phyloP scores from a whole-genome alignment of 2,329 filamentous ascomycete species.

The Calycina marina region DNA sequence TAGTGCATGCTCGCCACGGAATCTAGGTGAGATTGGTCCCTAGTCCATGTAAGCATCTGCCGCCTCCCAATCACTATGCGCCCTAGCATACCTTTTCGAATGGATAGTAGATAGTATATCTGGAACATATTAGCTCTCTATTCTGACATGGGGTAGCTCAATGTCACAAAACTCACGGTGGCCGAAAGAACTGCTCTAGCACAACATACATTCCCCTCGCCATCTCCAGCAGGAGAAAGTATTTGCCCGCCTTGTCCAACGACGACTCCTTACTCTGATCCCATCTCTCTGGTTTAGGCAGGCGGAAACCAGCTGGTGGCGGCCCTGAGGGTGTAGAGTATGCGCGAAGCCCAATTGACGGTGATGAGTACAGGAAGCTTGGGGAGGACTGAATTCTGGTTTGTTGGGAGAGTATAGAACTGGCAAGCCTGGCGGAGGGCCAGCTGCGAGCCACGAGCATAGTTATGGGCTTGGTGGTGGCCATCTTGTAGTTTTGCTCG shows the following conservation, averaged over 20 bases:
- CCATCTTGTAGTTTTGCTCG: conserved; percentile 22
- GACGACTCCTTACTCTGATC: conserved; percentile 64
- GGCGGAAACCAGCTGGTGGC: conserved; percentile 68
- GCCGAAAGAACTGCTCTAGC: conserved; percentile 94
- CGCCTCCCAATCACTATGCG: conserved; percentile 2
- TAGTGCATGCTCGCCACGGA: conserved; percentile 95
- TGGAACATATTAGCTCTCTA: conserved; percentile 27
- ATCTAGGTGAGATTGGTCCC: conserved; percentile 92
- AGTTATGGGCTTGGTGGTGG: conserved; percentile 23
- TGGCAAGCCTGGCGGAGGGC: conserved; percentile 17
- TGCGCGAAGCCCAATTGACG: conserved; percentile 18
- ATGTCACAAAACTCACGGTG: conserved; percentile 61
- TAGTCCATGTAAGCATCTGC: conserved; percentile 22
- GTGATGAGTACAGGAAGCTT: conserved; percentile 13
- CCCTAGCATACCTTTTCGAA: conserved; percentile 68
- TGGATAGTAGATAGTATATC: conserved; percentile 96
- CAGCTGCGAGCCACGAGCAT: conserved; percentile 24
- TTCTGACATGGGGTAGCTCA: conserved; percentile 8
- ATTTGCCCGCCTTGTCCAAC: conserved; percentile 75
- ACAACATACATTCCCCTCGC: conserved; percentile 94
- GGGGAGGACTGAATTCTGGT: too few species aligned
- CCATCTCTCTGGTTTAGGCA: conserved; percentile 61
- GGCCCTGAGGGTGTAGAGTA: conserved; percentile 58
- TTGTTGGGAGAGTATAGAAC: conserved; percentile 14
- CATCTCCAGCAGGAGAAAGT: conserved; percentile 94